A percentile compares a stretch with the other conserved stretches of the same genome.
These are phyloP conservation scores for Aspergillus ustus DNA, from an alignment of 2,329 filamentous ascomycete genomes.

Conservation along the genomic window DNA sequence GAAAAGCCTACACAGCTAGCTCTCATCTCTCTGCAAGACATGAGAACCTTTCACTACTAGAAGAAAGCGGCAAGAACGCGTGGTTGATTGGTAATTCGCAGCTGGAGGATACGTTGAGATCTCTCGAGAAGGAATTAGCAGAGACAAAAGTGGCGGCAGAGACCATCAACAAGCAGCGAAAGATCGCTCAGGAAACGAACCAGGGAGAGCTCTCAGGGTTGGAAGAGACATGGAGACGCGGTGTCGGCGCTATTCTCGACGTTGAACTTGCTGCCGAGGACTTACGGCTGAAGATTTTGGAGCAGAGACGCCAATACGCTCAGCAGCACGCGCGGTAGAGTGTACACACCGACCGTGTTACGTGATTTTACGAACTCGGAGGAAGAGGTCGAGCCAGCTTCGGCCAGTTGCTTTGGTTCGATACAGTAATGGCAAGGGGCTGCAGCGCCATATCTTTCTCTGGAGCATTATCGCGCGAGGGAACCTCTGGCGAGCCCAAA, in stretches of 20 bases:
- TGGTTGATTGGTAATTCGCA: conserved; percentile 88
- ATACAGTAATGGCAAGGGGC: too few relatives aligned
- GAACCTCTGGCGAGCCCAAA: too few relatives aligned
- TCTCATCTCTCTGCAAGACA: conserved; percentile 62
- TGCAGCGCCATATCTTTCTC: not conserved
- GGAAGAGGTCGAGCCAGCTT: not conserved
- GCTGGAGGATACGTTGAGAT: conserved; percentile 71
- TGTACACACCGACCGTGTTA: not conserved
- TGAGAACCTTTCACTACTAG: conserved; percentile 73
- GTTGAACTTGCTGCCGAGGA: conserved; percentile 82
- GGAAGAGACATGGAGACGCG: conserved; percentile 78
- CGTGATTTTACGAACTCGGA: not conserved
- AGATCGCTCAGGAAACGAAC: conserved; percentile 70
- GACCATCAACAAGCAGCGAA: conserved; percentile 70
- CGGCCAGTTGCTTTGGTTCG: not conserved
- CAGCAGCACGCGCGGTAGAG: conserved; percentile 38
- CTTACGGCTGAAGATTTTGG: conserved; percentile 69
- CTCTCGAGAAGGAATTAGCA: conserved; percentile 75
- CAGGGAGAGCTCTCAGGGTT: conserved; percentile 73
- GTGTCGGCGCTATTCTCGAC: conserved; percentile 80
- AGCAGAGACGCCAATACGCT: conserved; percentile 56
- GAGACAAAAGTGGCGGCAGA: conserved; percentile 72
- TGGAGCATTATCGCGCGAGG: too few relatives aligned
- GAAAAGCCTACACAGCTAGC: conserved; percentile 61
- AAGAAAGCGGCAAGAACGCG: conserved; percentile 82